These are phyloP conservation scores for Dictyostelium intermedium DNA, from an alignment of 78 protist genomes.

Conservation along the genomic window DNA sequence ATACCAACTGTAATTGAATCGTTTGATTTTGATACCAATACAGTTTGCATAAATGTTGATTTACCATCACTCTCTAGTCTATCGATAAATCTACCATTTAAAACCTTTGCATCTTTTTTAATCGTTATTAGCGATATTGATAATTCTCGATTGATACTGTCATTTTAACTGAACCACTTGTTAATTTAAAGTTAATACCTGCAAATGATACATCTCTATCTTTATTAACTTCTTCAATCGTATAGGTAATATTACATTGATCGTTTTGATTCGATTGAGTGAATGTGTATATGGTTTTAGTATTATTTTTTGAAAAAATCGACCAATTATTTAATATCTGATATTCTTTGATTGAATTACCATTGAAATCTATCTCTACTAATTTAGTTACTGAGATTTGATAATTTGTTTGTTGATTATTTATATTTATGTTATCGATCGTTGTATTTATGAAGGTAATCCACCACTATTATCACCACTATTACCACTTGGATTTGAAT, in stretches of 20 bases:
- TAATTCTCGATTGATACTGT: not conserved
- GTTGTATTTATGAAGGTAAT: not conserved
- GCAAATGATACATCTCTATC: not conserved
- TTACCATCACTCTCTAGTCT: not conserved
- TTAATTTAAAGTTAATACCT: not conserved
- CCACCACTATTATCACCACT: not conserved
- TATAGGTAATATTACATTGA: not conserved
- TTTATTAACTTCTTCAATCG: not conserved
- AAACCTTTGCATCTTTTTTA: not conserved
- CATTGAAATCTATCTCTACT: not conserved
- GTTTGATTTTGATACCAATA: not conserved
- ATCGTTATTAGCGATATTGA: not conserved
- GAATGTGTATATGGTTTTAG: not conserved
- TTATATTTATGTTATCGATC: not conserved
- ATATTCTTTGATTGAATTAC: not conserved
- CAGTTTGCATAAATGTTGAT: not conserved
- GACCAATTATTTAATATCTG: not conserved
- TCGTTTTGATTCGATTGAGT: not conserved
- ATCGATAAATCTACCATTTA: not conserved
- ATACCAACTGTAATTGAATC: not conserved
- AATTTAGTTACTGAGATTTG: not conserved
- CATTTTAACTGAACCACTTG: not conserved
- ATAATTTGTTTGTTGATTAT: slow-evolving; percentile 5
- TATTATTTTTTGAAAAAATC: not conserved
- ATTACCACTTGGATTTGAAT: not conserved